These are phyloP conservation scores for Ceratonia siliqua DNA, from an alignment of 306 rosid genomes.

Conservation along the genomic window DNA sequence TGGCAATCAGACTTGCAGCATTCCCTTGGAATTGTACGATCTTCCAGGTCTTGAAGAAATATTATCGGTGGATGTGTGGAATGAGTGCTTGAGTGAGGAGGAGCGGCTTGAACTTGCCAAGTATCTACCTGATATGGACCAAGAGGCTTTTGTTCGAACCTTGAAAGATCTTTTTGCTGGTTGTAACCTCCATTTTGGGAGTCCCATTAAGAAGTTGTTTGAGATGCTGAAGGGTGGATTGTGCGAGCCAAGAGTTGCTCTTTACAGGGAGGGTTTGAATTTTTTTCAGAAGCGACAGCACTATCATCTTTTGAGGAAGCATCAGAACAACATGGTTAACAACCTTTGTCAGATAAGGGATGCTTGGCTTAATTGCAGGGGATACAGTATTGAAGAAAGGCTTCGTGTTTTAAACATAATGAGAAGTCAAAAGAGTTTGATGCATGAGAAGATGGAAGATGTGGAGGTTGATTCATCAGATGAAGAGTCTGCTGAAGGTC, in stretches of 20 bases:
- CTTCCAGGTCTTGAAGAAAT: constrained; percentile 80
- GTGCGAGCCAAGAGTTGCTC: constrained; percentile 97
- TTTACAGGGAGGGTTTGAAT: constrained; percentile 82
- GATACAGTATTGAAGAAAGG: constrained; percentile 91
- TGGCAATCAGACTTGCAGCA: constrained; percentile 90
- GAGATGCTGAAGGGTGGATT: constrained; percentile 92
- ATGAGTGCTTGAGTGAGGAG: constrained; percentile 82
- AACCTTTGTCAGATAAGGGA: constrained; percentile 90
- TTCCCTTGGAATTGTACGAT: constrained; percentile 93
- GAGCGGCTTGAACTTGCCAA: constrained; percentile 81
- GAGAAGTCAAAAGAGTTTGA: constrained; percentile 89
- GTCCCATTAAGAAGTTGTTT: constrained; percentile 79
- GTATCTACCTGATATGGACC: constrained; percentile 93
- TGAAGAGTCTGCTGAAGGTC: constrained; percentile 67
- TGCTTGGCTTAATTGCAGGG: constrained; percentile 90
- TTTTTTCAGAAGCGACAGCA: constrained; percentile 81
- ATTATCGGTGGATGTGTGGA: constrained; percentile 90
- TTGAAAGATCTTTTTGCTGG: constrained; percentile 79
- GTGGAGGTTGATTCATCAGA: constrained; percentile 71
- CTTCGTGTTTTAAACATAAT: constrained; percentile 84
- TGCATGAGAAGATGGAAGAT: constrained; percentile 77
- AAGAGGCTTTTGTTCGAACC: constrained; percentile 70
- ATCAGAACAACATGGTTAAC: constrained; percentile 85
- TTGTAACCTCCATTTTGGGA: constrained; percentile 82
- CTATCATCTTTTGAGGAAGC: constrained; percentile 88